Conservation (phyloP, 345 rosid species). For the Populus simonii region DNA sequence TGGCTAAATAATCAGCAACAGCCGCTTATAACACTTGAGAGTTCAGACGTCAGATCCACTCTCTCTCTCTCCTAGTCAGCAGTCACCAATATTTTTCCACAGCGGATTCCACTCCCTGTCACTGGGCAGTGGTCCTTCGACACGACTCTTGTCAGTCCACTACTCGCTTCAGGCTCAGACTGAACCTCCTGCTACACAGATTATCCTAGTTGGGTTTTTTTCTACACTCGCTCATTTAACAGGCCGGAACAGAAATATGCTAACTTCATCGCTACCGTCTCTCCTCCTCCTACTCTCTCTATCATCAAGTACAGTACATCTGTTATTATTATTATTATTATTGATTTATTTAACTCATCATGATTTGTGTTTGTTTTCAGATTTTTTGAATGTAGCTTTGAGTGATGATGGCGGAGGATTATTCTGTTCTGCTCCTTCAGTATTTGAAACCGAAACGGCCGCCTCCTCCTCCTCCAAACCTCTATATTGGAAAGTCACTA, state of each 20-base stretch:
- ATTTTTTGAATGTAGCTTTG: slow-evolving; percentile 31
- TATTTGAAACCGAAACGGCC: slow-evolving; percentile 31
- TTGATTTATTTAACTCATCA: background rate
- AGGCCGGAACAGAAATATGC: background rate
- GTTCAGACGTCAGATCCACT: too few species aligned
- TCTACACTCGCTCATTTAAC: background rate
- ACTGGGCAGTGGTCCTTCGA: background rate
- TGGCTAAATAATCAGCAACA: too few species aligned
- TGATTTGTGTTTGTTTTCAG: slow-evolving; percentile 24
- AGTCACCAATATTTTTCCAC: background rate
- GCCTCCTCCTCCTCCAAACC: slow-evolving; percentile 41
- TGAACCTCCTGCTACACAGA: background rate
- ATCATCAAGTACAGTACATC: background rate
- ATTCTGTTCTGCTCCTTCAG: slow-evolving; percentile 66
- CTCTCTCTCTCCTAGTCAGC: background rate
- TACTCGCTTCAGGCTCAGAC: background rate
- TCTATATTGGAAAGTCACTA: slow-evolving; percentile 76
- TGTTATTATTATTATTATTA: background rate
- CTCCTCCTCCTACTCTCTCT: background rate
- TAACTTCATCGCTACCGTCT: background rate
- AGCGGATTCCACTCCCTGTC: background rate
- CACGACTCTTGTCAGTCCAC: background rate
- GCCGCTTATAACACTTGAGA: too few species aligned
- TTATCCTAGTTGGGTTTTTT: too few species aligned
- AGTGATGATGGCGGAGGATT: slow-evolving; percentile 44